Percentiles rank a stretch among this genome's conserved stretches.
Conservation (phyloP, 768 basidiomycete species). For the Lentinus tigrinus region DNA sequence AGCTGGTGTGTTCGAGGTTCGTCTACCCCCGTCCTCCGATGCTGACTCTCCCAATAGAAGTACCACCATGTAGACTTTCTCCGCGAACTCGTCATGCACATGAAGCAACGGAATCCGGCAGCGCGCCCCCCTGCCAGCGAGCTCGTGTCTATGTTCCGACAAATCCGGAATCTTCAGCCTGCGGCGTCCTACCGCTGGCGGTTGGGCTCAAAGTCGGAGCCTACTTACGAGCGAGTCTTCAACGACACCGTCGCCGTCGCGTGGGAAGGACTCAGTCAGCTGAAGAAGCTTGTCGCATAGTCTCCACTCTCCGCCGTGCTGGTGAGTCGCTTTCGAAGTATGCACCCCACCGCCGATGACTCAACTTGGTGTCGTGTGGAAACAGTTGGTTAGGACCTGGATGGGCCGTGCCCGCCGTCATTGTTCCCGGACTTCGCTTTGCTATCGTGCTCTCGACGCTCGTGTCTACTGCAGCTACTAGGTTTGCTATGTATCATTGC, state of each 20-base stretch:
- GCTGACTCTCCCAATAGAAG: background rate
- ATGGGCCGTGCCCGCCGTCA: too few species aligned
- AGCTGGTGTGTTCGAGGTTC: slow-evolving; percentile 10
- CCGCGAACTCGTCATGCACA: slow-evolving; percentile 2
- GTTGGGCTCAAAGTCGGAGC: slow-evolving; percentile 7
- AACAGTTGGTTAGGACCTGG: too few species aligned
- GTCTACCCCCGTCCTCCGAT: background rate
- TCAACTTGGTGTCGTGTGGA: too few species aligned
- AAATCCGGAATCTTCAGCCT: background rate
- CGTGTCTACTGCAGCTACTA: too few species aligned
- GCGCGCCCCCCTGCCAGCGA: slow-evolving; percentile 7
- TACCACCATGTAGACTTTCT: slow-evolving; percentile 7
- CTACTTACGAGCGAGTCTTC: slow-evolving; percentile 8
- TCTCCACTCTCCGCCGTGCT: too few species aligned
- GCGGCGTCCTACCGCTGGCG: slow-evolving; percentile 7
- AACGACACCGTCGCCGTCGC: slow-evolving; percentile 20
- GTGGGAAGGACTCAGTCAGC: slow-evolving; percentile 5
- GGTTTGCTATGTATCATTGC: too few species aligned
- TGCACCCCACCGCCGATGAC: too few species aligned
- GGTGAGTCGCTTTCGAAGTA: too few species aligned
- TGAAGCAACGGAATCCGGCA: slow-evolving; percentile 10
- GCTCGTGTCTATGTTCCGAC: background rate
- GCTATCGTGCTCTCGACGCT: too few species aligned
- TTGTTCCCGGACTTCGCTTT: too few species aligned
- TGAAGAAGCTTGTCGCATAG: background rate